These are phyloP conservation scores for Cytospora piceae DNA, from an alignment of 2,329 filamentous ascomycete species.

Conservation along the genomic window DNA sequence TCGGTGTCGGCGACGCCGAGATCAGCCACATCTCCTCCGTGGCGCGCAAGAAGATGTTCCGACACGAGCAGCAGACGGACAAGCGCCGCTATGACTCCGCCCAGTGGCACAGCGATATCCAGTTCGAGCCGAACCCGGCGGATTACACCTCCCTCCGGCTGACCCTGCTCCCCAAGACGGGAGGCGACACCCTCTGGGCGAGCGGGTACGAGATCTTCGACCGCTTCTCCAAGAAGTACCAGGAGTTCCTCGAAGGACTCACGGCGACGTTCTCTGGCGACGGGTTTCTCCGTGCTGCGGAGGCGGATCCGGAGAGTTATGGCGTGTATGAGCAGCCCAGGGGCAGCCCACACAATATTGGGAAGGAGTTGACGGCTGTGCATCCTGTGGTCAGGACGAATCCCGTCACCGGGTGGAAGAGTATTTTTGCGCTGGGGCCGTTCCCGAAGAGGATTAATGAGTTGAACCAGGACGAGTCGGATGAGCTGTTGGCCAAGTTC, in stretches of 20 bases:
- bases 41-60: slow-evolving; percentile 40
- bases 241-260: slow-evolving; percentile 55
- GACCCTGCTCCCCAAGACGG: slow-evolving; percentile 57
- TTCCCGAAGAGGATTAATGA: slow-evolving; percentile 37
- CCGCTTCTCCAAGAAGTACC: slow-evolving; percentile 53
- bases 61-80: slow-evolving; percentile 33
- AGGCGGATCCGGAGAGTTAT: slow-evolving; percentile 35
- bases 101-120: slow-evolving; percentile 58
- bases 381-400: slow-evolving; percentile 38
- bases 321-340: slow-evolving; percentile 41
- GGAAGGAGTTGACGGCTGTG: slow-evolving; percentile 32
- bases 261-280: slow-evolving; percentile 51
- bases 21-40: slow-evolving; percentile 51
- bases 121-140: slow-evolving; percentile 61
- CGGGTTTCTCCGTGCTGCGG: slow-evolving; percentile 44
- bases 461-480: slow-evolving; percentile 28
- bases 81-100: slow-evolving; percentile 40
- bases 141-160: slow-evolving; percentile 66
- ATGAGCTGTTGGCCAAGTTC: slow-evolving; percentile 28
- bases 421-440: slow-evolving; percentile 35
- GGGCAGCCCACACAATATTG: slow-evolving; percentile 34
- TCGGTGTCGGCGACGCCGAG: slow-evolving; percentile 45
- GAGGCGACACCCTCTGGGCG: slow-evolving; percentile 65
- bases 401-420: slow-evolving; percentile 38
- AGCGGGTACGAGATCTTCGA: slow-evolving; percentile 66